phyloP scores from a whole-genome alignment of 2,329 filamentous ascomycete species.

The Fusarium sororula region DNA sequence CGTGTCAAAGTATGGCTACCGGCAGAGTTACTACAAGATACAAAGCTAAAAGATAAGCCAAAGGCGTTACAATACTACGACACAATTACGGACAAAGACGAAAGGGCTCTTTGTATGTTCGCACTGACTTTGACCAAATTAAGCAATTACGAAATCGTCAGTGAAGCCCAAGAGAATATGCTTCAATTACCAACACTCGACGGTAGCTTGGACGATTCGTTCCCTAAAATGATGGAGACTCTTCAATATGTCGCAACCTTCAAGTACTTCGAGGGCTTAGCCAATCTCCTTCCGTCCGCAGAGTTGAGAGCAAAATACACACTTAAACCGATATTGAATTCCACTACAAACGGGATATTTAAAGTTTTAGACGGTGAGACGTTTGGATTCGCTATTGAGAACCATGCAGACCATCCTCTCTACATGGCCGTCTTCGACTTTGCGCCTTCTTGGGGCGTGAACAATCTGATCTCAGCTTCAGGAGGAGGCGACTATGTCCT shows the following conservation, averaged over 20 bases:
- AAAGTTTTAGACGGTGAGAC: rapidly evolving
- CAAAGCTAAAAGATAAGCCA: rapidly evolving
- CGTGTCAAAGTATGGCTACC: background rate
- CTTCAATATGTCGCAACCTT: background rate
- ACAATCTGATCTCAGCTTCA: background rate
- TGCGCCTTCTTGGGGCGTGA: background rate
- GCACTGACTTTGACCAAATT: rapidly evolving
- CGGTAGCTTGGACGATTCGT: rapidly evolving
- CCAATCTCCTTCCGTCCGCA: background rate
- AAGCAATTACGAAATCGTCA: rapidly evolving
- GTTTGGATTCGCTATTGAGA: background rate
- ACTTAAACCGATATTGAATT: no score
- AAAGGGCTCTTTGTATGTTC: background rate
- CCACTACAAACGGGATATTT: no score
- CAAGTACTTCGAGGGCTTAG: background rate
- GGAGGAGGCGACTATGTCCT: background rate
- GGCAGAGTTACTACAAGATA: rapidly evolving
- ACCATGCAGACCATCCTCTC: background rate
- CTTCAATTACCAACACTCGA: background rate
- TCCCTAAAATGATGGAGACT: rapidly evolving
- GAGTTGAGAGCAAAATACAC: background rate
- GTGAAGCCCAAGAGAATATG: background rate
- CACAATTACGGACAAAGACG: rapidly evolving
- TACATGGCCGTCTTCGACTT: background rate
- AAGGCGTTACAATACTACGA: rapidly evolving